phyloP scores from a whole-genome alignment of 1,284 basidiomycete species.

The Macrocybe sp. region DNA sequence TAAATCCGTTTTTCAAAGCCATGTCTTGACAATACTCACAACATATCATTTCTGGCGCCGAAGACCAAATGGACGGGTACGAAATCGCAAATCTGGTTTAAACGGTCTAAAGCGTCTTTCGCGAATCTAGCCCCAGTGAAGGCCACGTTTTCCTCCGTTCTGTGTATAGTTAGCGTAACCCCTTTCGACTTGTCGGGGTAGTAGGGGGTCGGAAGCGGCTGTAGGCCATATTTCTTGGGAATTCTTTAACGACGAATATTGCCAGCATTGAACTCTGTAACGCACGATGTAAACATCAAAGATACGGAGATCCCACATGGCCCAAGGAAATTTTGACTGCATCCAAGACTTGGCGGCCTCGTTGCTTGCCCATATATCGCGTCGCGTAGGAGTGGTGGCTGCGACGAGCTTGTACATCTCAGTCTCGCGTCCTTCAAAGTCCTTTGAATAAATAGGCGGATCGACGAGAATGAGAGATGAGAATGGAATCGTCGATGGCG shows the following conservation, averaged over 20 bases:
- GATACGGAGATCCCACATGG: conserved; percentile 40
- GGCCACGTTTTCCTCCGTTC: conserved; percentile 11
- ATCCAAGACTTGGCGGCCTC: conserved; percentile 23
- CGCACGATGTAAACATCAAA: conserved; percentile 39
- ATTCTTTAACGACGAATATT: background rate
- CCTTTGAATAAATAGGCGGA: conserved; percentile 17
- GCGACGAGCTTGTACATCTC: conserved; percentile 21
- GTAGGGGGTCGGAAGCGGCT: conserved; percentile 26
- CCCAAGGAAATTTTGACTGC: conserved; percentile 19
- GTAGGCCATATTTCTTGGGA: conserved; percentile 37
- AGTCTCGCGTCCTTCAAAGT: conserved; percentile 16
- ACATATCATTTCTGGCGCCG: conserved; percentile 16
- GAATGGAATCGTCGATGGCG: conserved; percentile 21
- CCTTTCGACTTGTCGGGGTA: conserved; percentile 12
- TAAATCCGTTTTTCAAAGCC: background rate
- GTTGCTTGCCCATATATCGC: conserved; percentile 20
- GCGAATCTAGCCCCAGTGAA: conserved; percentile 11
- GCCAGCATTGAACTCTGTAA: conserved; percentile 1
- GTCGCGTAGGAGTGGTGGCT: conserved; percentile 18
- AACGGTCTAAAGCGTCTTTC: conserved; percentile 11
- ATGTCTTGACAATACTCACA: conserved; percentile 8
- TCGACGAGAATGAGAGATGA: conserved; percentile 23
- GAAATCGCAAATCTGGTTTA: conserved; percentile 13
- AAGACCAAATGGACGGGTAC: conserved; percentile 16
- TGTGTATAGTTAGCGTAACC: conserved; percentile 12